Conservation (phyloP, 176 grass and related monocot species). For the Hsuehochloa calcarea region DNA sequence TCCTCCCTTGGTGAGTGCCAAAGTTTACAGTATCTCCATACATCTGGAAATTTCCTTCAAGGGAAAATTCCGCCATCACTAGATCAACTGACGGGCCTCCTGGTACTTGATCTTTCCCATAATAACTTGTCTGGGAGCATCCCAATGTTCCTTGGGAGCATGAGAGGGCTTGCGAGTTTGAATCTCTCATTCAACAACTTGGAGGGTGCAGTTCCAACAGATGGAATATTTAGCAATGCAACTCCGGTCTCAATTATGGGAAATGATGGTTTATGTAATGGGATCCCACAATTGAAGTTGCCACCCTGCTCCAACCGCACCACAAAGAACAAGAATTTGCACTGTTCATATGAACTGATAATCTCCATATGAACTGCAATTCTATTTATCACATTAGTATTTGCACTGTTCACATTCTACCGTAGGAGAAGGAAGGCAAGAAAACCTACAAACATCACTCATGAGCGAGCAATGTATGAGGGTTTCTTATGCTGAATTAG, state of each 20-base stretch:
- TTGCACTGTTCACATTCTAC: no score
- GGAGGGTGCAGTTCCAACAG: constrained; percentile 37
- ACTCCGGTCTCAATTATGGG: not conserved
- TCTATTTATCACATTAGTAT: not conserved
- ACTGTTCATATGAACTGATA: no score
- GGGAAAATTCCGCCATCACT: constrained; percentile 37
- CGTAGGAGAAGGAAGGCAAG: no score
- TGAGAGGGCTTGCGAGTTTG: constrained; percentile 18
- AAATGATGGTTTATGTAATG: constrained; percentile 32
- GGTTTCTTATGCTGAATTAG: constrained; percentile 24
- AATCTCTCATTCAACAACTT: constrained; percentile 62
- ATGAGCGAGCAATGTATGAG: not conserved
- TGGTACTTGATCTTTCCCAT: constrained; percentile 28
- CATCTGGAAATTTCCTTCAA: constrained; percentile 26
- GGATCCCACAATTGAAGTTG: constrained; percentile 5
- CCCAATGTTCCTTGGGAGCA: constrained; percentile 24
- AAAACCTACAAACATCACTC: not conserved
- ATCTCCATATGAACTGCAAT: not conserved
- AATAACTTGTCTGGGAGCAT: constrained; percentile 44
- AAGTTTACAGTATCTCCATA: constrained; percentile 28
- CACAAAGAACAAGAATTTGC: not conserved
- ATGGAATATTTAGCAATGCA: constrained; percentile 39
- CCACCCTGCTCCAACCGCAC: not conserved
- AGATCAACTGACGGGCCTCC: constrained; percentile 21
- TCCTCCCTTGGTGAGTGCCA: constrained; percentile 31